Conservation (phyloP, 805 yeast genomes). For the Wickerhamomyces tratensis region DNA sequence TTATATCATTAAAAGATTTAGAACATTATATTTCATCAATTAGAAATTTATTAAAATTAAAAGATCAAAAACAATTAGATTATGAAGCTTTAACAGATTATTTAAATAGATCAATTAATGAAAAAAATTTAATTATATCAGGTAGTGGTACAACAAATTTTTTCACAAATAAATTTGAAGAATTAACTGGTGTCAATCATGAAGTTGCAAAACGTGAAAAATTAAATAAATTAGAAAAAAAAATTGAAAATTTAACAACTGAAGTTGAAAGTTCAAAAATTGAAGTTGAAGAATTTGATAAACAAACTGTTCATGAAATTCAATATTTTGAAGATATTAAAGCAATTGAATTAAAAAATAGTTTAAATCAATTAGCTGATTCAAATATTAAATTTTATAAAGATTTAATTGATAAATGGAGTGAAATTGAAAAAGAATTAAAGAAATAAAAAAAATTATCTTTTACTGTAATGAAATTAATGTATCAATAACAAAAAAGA, state of each 20-base stretch:
- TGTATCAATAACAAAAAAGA: background rate
- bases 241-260: conserved; percentile 35
- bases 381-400: conserved; percentile 67
- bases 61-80: conserved; percentile 88
- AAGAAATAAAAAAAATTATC: conserved; percentile 4
- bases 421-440: conserved; percentile 35
- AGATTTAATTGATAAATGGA: conserved; percentile 63
- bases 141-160: conserved; percentile 40
- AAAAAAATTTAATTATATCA: conserved; percentile 43
- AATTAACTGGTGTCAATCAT: conserved; percentile 53
- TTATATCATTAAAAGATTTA: conserved; percentile 77
- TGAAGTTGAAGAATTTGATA: conserved; percentile 44
- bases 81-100: conserved; percentile 81
- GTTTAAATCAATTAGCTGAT: conserved; percentile 66
- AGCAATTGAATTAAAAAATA: conserved; percentile 61
- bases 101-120: conserved; percentile 58
- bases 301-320: conserved; percentile 46
- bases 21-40: conserved; percentile 68
- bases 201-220: conserved; percentile 44
- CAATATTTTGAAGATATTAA: conserved; percentile 72
- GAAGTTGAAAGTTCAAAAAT: conserved; percentile 43
- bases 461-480: conserved; percentile 1
- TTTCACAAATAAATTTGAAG: conserved; percentile 48
- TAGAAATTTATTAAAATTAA: conserved; percentile 63
- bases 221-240: conserved; percentile 37